Base-by-base conservation (phyloP, 2,329 filamentous ascomycete genomes). In the Epichloe brachyelytri region DNA sequence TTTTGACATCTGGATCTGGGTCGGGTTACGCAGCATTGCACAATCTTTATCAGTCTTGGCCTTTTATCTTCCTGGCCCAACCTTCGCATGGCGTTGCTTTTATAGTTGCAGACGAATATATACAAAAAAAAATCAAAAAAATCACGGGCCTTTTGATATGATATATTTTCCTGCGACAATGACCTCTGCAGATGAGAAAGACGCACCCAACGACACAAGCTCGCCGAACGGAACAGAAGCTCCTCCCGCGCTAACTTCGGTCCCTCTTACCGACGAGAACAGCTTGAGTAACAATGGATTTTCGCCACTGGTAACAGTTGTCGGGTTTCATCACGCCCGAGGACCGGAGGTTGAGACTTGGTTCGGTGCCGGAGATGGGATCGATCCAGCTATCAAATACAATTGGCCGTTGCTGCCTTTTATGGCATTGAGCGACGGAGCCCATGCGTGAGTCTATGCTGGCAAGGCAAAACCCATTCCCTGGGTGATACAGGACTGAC, bases 381-480 rank as follows among this genome's bases (percentile, higher is more conserved):
- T 72, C 53, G 89, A 96, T 67, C 88, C 91, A 11, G 86, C 86
- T 3, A 74, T 70, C 44, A 85, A 90, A 53, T 91, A 94, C 69
- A 88, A 93, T 63, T 98, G 93, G 93, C 78, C 83, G 30, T 69
- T 96, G 58, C 75, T 98, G 55, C 90, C 93, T 0, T 98, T 98
- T 68, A 96, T 97, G 88, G 93, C 93, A 26, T 71, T 98, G 62
- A 93, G 88, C 52, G 93, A 98, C 65, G 93, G 93, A 49, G 93
- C 93, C 50, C 93, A 98, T 74, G 83, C 89, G 83, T 93, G 76
- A 71, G 84, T 75, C 41, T 1, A 5, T 39, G 41, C n/a, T 20
- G 39, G 30, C 36, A 26, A 17, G 33, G 12, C 38, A 11, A 22
- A 15, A 4, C 2, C 11, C 3, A 22, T 6, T 33, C 37, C 11